Evolutionary conservation across 148 eudicot species (phyloP), one percentile per base, ranked within the genome.

Genomic region (Rhododendron mucronatum): DNA sequence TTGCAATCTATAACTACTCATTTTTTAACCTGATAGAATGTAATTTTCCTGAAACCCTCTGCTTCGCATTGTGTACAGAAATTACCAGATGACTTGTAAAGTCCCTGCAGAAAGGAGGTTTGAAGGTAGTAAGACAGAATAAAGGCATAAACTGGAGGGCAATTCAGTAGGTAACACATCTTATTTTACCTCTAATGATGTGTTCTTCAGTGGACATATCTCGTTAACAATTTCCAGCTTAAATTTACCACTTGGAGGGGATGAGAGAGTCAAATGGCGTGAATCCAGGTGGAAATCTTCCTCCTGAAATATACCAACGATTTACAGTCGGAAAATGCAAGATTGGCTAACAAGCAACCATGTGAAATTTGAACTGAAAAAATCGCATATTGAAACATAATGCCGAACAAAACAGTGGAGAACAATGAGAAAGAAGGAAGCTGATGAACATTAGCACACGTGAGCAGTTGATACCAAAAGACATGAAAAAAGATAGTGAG

Each of bases 31-130:
- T 95, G 99, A 90, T 92, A 97, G 89, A 91, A 97, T 81, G 98
- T 95, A 86, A 97, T 97, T 88, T 94, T 97, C 3, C 99, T 94
- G 88, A 97, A 97, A 88, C 99, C 99, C 89, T 97, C 99, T 30
- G 99, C 98, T 90, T 97, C 99, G 89, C 99, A 97, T 85, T 97
- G 98, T 44, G 99, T 97, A 87, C 99, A 97, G 91, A 97, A 97
- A 89, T 93, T 95, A 63, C 96, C 94, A 73, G 98, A 94, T 33
- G 98, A 90, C 89, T 94, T 94, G 91, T 97, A 97, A 82, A 97
- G 94, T 81, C 98, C 99, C 99, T 97, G 89, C 39, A 90, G 47
- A 41, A 86, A 85, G 82, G 41, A 81, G 55, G 50, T 4, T 10
- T 9, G 12, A 30, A 78, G 55, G 73, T 50, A 16, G 26, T 48